phyloP scores from a whole-genome alignment of 2,329 filamentous ascomycete genomes.

The Ceratocystis harringtonii region DNA sequence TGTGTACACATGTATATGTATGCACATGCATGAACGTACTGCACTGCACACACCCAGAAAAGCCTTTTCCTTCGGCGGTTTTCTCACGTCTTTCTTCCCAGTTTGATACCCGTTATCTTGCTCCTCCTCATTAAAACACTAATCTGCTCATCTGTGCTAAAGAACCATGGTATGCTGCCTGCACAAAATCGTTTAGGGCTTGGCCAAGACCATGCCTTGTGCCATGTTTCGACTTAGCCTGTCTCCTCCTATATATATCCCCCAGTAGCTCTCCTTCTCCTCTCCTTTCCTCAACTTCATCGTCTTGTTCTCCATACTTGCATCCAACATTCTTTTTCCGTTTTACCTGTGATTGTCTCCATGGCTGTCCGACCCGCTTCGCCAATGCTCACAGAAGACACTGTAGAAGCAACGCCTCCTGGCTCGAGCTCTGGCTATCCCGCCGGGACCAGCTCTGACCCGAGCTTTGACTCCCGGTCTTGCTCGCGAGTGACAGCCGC shows the following conservation, averaged over 20 bases:
- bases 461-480: constrained; percentile 26
- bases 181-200: no score
- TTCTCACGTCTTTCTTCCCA: not conserved
- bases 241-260: not conserved
- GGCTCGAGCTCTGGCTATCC: not conserved
- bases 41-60: no score
- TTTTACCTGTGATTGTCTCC: not conserved
- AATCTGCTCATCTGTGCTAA: not conserved
- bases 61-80: no score
- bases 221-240: not conserved
- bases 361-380: not conserved
- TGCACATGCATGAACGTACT: not conserved
- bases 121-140: not conserved
- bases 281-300: not conserved
- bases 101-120: not conserved
- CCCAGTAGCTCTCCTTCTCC: not conserved
- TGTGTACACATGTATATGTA: not conserved
- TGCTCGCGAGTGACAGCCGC: not conserved
- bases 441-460: not conserved
- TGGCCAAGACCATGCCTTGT: no score
- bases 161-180: no score
- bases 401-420: not conserved
- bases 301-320: no score
- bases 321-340: not conserved
- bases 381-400: not conserved